Conservation (phyloP, 495 filamentous ascomycete genomes). For the Pseudomonodictys pantanalensis region DNA sequence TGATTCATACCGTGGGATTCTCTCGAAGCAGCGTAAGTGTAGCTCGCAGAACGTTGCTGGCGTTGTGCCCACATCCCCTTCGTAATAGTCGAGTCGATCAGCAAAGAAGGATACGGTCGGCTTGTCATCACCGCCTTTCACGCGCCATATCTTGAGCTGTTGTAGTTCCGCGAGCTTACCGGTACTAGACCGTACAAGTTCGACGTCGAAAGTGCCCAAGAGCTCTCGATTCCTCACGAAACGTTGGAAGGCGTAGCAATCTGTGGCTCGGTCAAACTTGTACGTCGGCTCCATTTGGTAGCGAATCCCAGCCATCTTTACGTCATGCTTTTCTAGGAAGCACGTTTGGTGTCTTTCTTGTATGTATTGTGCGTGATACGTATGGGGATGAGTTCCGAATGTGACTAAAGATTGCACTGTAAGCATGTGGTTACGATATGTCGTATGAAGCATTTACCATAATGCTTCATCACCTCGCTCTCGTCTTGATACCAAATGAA, state of each 20-base stretch:
- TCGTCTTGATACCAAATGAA: not conserved
- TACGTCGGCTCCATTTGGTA: not conserved
- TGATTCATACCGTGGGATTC: not conserved
- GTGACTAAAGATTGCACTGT: no score
- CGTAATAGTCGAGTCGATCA: not conserved
- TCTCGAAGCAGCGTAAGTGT: not conserved
- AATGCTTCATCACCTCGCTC: not conserved
- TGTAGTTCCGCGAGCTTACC: not conserved
- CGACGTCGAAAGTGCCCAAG: not conserved
- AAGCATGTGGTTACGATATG: no score
- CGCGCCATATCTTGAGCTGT: not conserved
- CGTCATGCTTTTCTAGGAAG: not conserved
- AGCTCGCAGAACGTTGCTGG: not conserved
- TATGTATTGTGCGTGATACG: not conserved
- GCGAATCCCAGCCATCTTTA: not conserved
- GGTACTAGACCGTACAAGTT: not conserved
- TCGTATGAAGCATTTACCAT: no score
- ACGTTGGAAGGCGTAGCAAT: not conserved
- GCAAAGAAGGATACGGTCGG: constrained; percentile 2
- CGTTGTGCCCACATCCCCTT: not conserved
- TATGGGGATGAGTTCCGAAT: not conserved
- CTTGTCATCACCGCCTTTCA: not conserved
- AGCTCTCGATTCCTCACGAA: constrained; percentile 1
- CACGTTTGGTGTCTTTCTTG: not conserved
- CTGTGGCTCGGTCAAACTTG: not conserved